These are phyloP conservation scores for Verticillium nonalfalfae DNA, from an alignment of 2,329 filamentous ascomycete genomes.

Conservation along the genomic window DNA sequence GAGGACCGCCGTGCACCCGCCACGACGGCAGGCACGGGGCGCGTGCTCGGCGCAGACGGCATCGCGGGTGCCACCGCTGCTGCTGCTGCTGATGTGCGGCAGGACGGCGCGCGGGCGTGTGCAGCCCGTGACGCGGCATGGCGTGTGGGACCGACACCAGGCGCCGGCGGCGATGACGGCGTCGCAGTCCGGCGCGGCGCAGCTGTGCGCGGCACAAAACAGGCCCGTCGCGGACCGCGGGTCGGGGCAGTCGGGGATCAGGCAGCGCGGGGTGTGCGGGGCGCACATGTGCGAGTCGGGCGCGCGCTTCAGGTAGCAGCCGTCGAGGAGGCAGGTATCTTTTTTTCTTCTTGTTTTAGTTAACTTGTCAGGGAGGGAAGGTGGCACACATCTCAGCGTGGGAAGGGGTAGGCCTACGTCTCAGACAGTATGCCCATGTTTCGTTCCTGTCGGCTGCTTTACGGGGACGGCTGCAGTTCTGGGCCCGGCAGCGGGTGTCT, in stretches of 20 bases:
- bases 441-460: conserved; percentile 6
- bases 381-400: no score
- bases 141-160: conserved; percentile 12
- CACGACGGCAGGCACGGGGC: conserved; percentile 4
- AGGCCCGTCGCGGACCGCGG: conserved; percentile 5
- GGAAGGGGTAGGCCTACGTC: conserved; percentile 4
- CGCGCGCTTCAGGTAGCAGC: conserved; percentile 10
- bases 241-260: conserved; percentile 8
- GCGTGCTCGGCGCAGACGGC: background rate
- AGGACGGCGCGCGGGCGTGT: conserved; percentile 1
- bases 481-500: conserved; percentile 10
- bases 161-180: conserved; percentile 9
- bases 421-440: conserved; percentile 11
- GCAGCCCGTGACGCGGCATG: conserved; percentile 10
- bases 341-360: no score
- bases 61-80: background rate
- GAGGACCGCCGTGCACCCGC: background rate
- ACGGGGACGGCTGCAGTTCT: conserved; percentile 6
- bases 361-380: no score
- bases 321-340: conserved; percentile 12
- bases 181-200: conserved; percentile 7
- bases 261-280: conserved; percentile 10
- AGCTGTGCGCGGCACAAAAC: conserved; percentile 11
- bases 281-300: conserved; percentile 6
- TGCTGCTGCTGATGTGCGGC: background rate